A percentile compares a stretch with the other conserved stretches of the same genome.
These are phyloP conservation scores for Parastagonospora nodorum DNA, from an alignment of 2,329 filamentous ascomycete species.

Conservation along the genomic window DNA sequence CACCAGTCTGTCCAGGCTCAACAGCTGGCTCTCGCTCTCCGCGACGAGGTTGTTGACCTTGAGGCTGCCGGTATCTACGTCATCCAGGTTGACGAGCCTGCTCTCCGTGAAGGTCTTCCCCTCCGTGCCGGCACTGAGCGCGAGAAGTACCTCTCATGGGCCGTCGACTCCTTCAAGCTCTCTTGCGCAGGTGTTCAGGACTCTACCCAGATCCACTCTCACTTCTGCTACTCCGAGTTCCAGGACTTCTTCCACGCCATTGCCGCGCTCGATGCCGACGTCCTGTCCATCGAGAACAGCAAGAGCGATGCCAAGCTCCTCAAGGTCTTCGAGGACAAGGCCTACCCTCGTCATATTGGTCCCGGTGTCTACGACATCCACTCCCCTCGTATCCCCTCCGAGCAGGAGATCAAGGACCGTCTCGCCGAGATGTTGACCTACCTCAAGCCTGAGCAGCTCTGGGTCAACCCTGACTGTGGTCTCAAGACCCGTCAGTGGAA, in stretches of 20 bases:
- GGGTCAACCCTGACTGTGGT: constrained; percentile 99
- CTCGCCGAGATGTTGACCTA: constrained; percentile 95
- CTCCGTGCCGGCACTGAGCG: constrained; percentile 93
- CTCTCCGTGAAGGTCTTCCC: constrained; percentile 98
- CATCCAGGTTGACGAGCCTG: constrained; percentile 99
- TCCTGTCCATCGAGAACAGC: constrained; percentile 99
- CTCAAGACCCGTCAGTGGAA: constrained; percentile 99
- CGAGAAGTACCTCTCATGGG: constrained; percentile 96
- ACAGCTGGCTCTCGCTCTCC: constrained; percentile 97
- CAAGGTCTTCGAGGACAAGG: constrained; percentile 96
- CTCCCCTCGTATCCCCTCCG: constrained; percentile 93
- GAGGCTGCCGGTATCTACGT: constrained; percentile 95
- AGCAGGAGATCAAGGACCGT: constrained; percentile 98
- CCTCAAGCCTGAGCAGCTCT: constrained; percentile 98
- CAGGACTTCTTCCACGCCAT: constrained; percentile 99
- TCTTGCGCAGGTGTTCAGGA: constrained; percentile 91
- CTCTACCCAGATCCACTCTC: constrained; percentile 98
- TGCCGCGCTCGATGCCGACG: constrained; percentile 94
- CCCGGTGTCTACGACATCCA: constrained; percentile 99
- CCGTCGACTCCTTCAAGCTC: constrained; percentile 97
- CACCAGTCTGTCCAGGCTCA: constrained; percentile 99
- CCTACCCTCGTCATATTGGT: constrained; percentile 96
- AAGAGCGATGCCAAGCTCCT: constrained; percentile 99
- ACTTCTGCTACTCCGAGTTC: constrained; percentile 99
- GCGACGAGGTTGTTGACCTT: constrained; percentile 97